A percentile compares a stretch with the other conserved stretches of the same genome.
Evolutionary conservation across 2,329 filamentous ascomycete species (phyloP).

Genomic region (Penicillium freii): DNA sequence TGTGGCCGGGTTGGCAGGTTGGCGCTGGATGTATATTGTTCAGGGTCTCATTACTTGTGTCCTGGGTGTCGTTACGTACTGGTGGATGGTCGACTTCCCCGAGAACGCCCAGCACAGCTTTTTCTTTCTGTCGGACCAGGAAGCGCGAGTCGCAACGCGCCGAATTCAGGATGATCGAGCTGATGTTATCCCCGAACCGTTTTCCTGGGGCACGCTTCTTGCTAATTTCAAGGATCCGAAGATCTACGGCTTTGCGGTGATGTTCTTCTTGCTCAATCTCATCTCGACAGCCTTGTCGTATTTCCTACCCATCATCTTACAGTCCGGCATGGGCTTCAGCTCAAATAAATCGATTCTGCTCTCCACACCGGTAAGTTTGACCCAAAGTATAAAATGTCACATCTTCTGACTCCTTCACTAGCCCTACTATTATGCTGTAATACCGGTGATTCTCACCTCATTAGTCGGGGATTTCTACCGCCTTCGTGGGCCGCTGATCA

Average conservation of each 20-base stretch:
- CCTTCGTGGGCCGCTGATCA: constrained; percentile 61
- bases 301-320: constrained; percentile 61
- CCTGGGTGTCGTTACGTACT: constrained; percentile 61
- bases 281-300: constrained; percentile 65
- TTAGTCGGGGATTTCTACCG: constrained; percentile 60
- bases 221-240: constrained; percentile 59
- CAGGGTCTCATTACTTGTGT: constrained; percentile 61
- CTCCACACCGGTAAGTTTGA: constrained; percentile 52
- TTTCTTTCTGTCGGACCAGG: constrained; percentile 56
- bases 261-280: constrained; percentile 65
- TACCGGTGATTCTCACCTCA: constrained; percentile 63
- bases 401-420: constrained; percentile 11
- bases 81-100: constrained; percentile 70
- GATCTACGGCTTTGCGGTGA: constrained; percentile 61
- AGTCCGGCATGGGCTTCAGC: constrained; percentile 56
- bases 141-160: constrained; percentile 56
- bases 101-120: constrained; percentile 59
- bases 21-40: constrained; percentile 69
- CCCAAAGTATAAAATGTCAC: background rate
- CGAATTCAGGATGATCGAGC: constrained; percentile 62
- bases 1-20: constrained; percentile 56
- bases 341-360: constrained; percentile 58
- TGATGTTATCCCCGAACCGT: constrained; percentile 58
- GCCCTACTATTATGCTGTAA: constrained; percentile 65
- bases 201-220: constrained; percentile 56